Conservation (phyloP, 2,329 filamentous ascomycete genomes). For the Colletotrichum sp. region DNA sequence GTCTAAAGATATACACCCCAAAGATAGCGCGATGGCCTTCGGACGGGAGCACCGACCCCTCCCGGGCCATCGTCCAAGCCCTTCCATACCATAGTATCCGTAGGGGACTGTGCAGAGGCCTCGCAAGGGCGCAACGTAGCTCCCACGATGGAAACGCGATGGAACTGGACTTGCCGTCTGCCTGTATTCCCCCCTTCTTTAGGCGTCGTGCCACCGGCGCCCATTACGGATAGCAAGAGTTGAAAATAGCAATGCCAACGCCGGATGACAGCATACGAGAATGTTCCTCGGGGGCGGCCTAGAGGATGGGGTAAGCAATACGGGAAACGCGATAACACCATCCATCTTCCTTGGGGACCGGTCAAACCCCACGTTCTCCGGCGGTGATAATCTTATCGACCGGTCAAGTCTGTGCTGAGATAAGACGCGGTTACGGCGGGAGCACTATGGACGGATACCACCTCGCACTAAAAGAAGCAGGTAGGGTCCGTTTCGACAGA, state of each 20-base stretch:
- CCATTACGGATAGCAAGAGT: not conserved
- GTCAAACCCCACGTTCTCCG: not conserved
- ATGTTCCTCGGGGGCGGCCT: not conserved
- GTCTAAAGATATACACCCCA: not conserved
- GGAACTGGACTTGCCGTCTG: not conserved
- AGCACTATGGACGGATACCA: not conserved
- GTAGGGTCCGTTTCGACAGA: not conserved
- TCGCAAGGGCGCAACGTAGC: not conserved
- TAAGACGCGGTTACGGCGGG: not conserved
- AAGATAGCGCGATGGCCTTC: not conserved
- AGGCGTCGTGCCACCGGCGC: not conserved
- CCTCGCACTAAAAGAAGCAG: not conserved
- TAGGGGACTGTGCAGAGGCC: not conserved
- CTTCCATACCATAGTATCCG: not conserved
- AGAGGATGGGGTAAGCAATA: not conserved
- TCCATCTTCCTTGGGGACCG: not conserved
- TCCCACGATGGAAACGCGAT: not conserved
- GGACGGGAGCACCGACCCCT: not conserved
- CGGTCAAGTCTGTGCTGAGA: not conserved
- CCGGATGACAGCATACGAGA: constrained; percentile 10
- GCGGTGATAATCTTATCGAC: not conserved
- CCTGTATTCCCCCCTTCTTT: not conserved
- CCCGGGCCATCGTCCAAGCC: not conserved
- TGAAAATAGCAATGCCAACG: constrained; percentile 7
- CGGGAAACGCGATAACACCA: not conserved